A percentile compares a stretch with the other conserved stretches of the same genome.
These are phyloP conservation scores for Candolleomyces aberdarensis DNA, from an alignment of 768 basidiomycete genomes.

Conservation along the genomic window DNA sequence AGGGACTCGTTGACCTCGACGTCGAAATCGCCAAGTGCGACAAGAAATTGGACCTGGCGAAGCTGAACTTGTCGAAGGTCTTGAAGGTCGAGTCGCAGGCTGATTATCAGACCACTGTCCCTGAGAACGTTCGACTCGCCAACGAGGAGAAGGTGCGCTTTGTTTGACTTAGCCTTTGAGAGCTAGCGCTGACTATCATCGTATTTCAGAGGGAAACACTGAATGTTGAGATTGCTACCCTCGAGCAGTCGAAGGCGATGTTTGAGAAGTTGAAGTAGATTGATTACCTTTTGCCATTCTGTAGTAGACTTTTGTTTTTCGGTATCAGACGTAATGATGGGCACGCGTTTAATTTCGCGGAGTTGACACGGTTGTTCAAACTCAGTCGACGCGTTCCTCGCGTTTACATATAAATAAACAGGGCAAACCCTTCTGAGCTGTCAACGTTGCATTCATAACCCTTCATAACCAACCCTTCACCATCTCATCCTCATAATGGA, in stretches of 20 bases:
- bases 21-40: slow-evolving; percentile 85
- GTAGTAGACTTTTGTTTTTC: background rate
- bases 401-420: slow-evolving; percentile 5
- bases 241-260: slow-evolving; percentile 71
- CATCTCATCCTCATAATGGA: slow-evolving; percentile 14
- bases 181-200: slow-evolving; percentile 4
- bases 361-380: slow-evolving; percentile 32
- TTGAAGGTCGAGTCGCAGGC: slow-evolving; percentile 65
- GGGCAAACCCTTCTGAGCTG: slow-evolving; percentile 5
- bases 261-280: slow-evolving; percentile 62
- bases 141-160: slow-evolving; percentile 78
- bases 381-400: slow-evolving; percentile 33
- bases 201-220: slow-evolving; percentile 62
- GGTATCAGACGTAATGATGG: background rate
- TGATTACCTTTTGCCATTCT: background rate
- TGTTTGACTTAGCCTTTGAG: background rate
- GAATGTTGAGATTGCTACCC: slow-evolving; percentile 75
- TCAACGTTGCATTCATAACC: background rate
- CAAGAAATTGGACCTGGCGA: slow-evolving; percentile 81
- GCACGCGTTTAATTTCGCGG: slow-evolving; percentile 16
- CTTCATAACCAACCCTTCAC: slow-evolving; percentile 5
- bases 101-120: slow-evolving; percentile 79
- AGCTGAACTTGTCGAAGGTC: slow-evolving; percentile 72
- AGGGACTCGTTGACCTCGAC: slow-evolving; percentile 87
- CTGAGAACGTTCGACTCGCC: slow-evolving; percentile 64